Conservation (phyloP, 1,284 basidiomycete genomes). For the Sanguinoderma infundibulare region DNA sequence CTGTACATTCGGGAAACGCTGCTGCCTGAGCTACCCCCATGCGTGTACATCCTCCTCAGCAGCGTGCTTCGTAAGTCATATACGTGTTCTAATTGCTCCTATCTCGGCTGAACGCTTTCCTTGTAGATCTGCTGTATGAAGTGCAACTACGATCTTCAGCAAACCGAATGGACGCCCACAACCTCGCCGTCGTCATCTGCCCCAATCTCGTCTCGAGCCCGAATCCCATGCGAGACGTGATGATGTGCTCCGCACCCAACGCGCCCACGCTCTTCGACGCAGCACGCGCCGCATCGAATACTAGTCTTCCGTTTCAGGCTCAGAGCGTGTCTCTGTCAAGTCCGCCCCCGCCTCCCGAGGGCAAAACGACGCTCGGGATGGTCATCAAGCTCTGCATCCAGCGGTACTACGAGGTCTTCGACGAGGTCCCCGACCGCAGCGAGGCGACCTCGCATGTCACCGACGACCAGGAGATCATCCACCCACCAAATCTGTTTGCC, state of each 20-base stretch:
- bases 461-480: constrained; percentile 27
- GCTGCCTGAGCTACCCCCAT: constrained; percentile 69
- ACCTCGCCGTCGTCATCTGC: constrained; percentile 77
- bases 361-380: constrained; percentile 67
- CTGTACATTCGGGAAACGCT: constrained; percentile 69
- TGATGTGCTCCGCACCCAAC: constrained; percentile 69
- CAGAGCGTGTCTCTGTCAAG: constrained; percentile 16
- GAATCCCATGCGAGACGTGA: constrained; percentile 70
- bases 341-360: constrained; percentile 39
- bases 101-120: not conserved
- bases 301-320: constrained; percentile 10
- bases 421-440: constrained; percentile 70
- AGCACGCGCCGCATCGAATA: constrained; percentile 30
- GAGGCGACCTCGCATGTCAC: constrained; percentile 55
- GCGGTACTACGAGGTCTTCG: constrained; percentile 84
- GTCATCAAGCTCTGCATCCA: constrained; percentile 80
- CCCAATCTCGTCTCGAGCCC: constrained; percentile 78
- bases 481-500: constrained; percentile 25
- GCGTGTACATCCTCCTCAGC: constrained; percentile 75
- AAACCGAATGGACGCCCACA: constrained; percentile 85
- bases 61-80: constrained; percentile 68
- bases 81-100: not conserved
- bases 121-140: constrained; percentile 75
- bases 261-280: constrained; percentile 40
- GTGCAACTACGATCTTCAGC: constrained; percentile 65